Conservation (phyloP, 2,329 filamentous ascomycete genomes). For the Diaporthe longicolla region DNA sequence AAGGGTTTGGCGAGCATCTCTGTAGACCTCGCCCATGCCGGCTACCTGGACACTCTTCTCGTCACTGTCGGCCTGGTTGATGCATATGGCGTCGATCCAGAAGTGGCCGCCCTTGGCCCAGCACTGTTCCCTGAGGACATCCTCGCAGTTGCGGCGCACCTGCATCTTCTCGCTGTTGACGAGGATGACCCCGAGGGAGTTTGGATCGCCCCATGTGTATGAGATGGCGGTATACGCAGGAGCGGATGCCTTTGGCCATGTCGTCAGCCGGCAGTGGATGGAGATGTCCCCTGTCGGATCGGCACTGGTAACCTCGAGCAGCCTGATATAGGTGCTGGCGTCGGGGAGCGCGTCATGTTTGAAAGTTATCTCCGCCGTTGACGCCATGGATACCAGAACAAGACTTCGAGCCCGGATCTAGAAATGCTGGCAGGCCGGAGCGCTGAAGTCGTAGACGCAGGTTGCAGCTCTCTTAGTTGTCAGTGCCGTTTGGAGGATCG, state of each 20-base stretch:
- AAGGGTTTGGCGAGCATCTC: background rate
- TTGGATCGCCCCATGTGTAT: conserved; percentile 29
- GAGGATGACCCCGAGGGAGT: background rate
- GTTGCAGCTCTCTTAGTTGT: too few relatives aligned
- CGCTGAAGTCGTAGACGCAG: background rate
- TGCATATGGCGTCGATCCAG: conserved; percentile 38
- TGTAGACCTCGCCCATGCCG: conserved; percentile 22
- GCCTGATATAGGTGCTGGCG: conserved; percentile 8
- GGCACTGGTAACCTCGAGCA: background rate
- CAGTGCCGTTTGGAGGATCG: too few relatives aligned
- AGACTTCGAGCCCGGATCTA: too few relatives aligned
- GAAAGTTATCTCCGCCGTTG: background rate
- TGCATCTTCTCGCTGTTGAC: conserved; percentile 19
- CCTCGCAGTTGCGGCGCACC: conserved; percentile 26
- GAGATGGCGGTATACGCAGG: conserved; percentile 15
- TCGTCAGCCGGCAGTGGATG: conserved; percentile 10
- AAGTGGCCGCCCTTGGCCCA: background rate
- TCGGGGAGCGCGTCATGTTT: background rate
- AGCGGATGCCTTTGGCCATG: background rate
- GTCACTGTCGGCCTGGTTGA: conserved; percentile 7
- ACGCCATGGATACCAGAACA: background rate
- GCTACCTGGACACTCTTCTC: conserved; percentile 33
- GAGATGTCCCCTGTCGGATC: background rate
- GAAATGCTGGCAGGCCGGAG: background rate
- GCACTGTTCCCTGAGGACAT: conserved; percentile 6